Conservation (phyloP, 768 basidiomycete genomes). For the Leccinum longicurvipes region DNA sequence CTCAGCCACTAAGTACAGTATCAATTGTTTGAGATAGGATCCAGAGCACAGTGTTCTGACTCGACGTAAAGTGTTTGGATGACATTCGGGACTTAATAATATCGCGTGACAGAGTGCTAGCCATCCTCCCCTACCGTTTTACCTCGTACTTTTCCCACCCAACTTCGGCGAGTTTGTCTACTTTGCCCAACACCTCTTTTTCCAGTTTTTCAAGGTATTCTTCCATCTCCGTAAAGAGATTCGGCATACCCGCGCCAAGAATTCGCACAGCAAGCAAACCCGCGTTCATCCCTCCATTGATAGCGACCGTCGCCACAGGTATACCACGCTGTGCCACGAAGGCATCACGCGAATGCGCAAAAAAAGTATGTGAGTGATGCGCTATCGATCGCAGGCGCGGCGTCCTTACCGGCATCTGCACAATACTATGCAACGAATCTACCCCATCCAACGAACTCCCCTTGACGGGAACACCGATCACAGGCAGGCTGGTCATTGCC, state of each 20-base stretch:
- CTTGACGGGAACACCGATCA: slow-evolving; percentile 96
- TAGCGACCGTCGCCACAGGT: slow-evolving; percentile 96
- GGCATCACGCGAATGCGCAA: background rate
- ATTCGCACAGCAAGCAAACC: slow-evolving; percentile 89
- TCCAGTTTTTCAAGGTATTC: slow-evolving; percentile 67
- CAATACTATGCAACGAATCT: slow-evolving; percentile 95
- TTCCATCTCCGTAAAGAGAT: slow-evolving; percentile 64
- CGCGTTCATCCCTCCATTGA: slow-evolving; percentile 93
- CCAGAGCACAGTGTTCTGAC: too few species aligned
- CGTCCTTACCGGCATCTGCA: slow-evolving; percentile 92
- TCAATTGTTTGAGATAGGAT: too few species aligned
- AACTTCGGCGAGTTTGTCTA: slow-evolving; percentile 65
- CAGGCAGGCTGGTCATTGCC: slow-evolving; percentile 86
- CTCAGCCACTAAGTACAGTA: too few species aligned
- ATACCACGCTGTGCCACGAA: slow-evolving; percentile 69
- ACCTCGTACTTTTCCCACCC: slow-evolving; percentile 87
- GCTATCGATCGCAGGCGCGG: background rate
- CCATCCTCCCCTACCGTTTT: slow-evolving; percentile 24
- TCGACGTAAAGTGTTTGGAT: too few species aligned
- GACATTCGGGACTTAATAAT: too few species aligned
- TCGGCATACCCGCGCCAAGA: slow-evolving; percentile 71
- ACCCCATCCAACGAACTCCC: slow-evolving; percentile 92
- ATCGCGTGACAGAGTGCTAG: too few species aligned
- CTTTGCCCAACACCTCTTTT: slow-evolving; percentile 75
- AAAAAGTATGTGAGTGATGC: background rate